Evolutionary conservation across 2,329 filamentous ascomycete species (phyloP).

Genomic region (Calonectria pteridis): DNA sequence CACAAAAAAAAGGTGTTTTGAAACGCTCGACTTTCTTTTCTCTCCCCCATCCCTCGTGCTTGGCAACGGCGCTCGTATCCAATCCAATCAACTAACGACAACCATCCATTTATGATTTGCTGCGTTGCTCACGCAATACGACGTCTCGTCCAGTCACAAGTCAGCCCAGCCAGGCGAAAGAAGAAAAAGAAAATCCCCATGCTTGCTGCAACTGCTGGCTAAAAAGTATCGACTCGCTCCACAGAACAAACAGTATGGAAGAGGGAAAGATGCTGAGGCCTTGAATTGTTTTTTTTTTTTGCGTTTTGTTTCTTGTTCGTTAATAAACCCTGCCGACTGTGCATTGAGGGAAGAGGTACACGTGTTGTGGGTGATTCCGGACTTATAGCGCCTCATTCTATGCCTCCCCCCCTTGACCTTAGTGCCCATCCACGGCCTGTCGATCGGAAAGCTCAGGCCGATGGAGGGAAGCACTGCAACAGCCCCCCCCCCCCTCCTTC

Average conservation of each 20-base stretch:
- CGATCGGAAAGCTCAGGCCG: not conserved
- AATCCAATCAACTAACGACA: not conserved
- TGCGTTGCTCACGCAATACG: not conserved
- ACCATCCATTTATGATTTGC: not conserved
- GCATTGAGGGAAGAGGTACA: not conserved
- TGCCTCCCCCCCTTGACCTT: not conserved
- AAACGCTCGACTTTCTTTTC: not conserved
- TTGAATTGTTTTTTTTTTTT: not conserved
- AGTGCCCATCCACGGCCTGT: not conserved
- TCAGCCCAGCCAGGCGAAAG: not conserved
- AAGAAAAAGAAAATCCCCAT: not conserved
- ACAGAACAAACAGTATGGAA: not conserved
- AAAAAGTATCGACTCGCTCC: not conserved
- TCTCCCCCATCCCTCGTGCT: not conserved
- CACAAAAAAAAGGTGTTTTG: not conserved
- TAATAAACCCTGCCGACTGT: not conserved
- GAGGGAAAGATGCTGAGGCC: not conserved
- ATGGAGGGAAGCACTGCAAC: conserved; percentile 8
- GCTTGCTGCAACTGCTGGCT: not conserved
- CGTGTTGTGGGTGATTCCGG: not conserved
- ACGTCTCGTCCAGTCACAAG: not conserved
- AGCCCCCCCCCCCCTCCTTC: not conserved
- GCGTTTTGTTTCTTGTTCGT: not conserved
- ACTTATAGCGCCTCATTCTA: not conserved
- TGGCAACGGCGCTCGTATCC: not conserved